Base-by-base conservation (phyloP, 371 early-diverging fungal species). In the Rhizomucor pusillus region DNA sequence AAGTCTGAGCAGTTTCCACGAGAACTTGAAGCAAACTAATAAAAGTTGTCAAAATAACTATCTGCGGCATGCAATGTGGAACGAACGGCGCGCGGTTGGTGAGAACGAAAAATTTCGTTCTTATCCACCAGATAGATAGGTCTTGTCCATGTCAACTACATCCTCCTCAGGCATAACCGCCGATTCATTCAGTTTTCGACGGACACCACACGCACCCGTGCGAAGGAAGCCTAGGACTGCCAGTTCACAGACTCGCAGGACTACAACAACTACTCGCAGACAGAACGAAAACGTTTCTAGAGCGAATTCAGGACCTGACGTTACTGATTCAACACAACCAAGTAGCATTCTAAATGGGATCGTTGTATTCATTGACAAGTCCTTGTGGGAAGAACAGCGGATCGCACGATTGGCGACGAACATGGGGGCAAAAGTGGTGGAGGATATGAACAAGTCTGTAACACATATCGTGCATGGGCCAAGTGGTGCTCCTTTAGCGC, bases 381-480 rank as follows among this genome's bases (percentile, higher is more conserved):
- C 20, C 2, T 29, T 59, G 5, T 39, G 34, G 29, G 34, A 47
- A n/a, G 34, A 40, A 4, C 20, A 25, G 34, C 52, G 53, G 19
- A 11, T 59, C 3, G 33, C 29, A 7, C 25, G 35, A 18, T n/a
- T 47, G 10, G 47, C 47, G 11, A 35, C 14, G 12, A 39, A 36
- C 16, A 43, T 59, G 50, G 59, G 59, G 1, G 59, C 53, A 16
- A 18, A 29, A 13, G 29, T 45, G 4, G 13, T 36, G 4, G 29
- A 45, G 13, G 29, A 12, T 12, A 19, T 52, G 20, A 41, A 52
- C 34, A 39, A 37, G 12, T 24, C 12, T 14, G 53, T 59, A 3
- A 59, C 59, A 0, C 59, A 59, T 36, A 34, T 59, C 11, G 50
- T 59, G 5, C 59, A 59, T 40, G 44, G 35, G 11, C 59, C 59